These are phyloP conservation scores for Platismatia glauca DNA, from an alignment of 495 filamentous ascomycete species.

Conservation along the genomic window DNA sequence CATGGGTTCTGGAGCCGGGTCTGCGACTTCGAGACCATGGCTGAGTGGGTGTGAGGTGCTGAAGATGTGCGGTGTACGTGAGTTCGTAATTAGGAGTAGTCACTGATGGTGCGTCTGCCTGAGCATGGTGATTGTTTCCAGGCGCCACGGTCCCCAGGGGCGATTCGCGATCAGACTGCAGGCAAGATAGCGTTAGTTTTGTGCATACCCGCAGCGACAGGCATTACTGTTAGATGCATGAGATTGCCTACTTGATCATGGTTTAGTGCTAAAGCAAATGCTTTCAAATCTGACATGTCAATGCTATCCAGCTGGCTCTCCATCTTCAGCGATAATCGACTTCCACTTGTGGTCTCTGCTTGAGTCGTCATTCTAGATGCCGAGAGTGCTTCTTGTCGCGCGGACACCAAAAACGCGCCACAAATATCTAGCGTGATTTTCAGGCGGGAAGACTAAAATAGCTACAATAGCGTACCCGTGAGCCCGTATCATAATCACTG, in stretches of 20 bases:
- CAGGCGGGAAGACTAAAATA: not conserved
- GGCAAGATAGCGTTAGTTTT: slow-evolving; percentile 20
- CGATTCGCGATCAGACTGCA: slow-evolving; percentile 18
- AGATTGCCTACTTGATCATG: slow-evolving; percentile 9
- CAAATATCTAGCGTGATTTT: not conserved
- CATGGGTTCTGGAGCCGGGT: not conserved
- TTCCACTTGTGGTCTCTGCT: not conserved
- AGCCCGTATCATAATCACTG: no score
- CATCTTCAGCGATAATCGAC: not conserved
- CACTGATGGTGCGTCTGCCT: not conserved
- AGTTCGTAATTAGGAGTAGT: not conserved
- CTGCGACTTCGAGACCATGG: slow-evolving; percentile 1
- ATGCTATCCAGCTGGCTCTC: slow-evolving; percentile 31
- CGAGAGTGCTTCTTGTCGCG: not conserved
- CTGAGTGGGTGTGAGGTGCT: not conserved
- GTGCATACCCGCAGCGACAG: slow-evolving; percentile 21
- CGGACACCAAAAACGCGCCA: not conserved
- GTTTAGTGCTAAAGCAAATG: slow-evolving; percentile 36
- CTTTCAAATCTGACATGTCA: slow-evolving; percentile 42
- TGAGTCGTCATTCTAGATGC: not conserved
- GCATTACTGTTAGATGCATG: slow-evolving; percentile 12
- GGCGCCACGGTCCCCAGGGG: not conserved
- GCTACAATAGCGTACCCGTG: no score
- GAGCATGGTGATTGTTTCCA: slow-evolving; percentile 1
- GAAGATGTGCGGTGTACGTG: not conserved